These are phyloP conservation scores for Meyerozyma guilliermondii DNA, from an alignment of 1,139 yeast species.

Conservation along the genomic window DNA sequence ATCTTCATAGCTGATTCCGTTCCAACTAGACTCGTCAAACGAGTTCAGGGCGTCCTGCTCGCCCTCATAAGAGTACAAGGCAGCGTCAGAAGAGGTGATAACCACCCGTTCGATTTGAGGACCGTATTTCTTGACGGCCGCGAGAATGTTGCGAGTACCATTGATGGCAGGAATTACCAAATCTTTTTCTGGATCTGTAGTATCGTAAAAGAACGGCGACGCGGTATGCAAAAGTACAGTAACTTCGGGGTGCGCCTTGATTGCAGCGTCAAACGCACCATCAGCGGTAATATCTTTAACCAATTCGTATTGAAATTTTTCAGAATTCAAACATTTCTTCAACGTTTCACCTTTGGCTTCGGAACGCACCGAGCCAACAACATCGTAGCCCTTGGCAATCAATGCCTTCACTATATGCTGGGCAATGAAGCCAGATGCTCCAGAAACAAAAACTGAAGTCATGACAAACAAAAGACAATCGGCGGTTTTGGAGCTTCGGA, in stretches of 20 bases:
- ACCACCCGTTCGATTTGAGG: conserved; percentile 23
- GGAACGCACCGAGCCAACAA: conserved; percentile 34
- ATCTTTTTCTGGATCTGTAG: conserved; percentile 6
- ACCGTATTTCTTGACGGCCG: conserved; percentile 18
- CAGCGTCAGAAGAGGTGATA: conserved; percentile 24
- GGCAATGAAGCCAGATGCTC: conserved; percentile 40
- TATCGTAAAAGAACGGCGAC: conserved; percentile 11
- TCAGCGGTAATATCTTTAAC: conserved; percentile 22
- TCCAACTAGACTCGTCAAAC: conserved; percentile 38
- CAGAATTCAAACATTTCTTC: conserved; percentile 12
- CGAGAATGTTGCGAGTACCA: conserved; percentile 23
- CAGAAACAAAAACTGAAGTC: conserved; percentile 28
- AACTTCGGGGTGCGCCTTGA: conserved; percentile 23
- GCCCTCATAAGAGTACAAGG: conserved; percentile 30
- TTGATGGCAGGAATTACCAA: conserved; percentile 12
- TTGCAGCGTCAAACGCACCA: conserved; percentile 28
- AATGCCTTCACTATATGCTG: conserved; percentile 22
- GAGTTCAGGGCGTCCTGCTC: conserved; percentile 26
- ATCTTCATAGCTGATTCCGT: conserved; percentile 30
- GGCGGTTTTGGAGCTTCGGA: background rate
- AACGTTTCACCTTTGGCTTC: conserved; percentile 26
- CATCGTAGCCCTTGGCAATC: conserved; percentile 23
- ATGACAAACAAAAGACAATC: background rate
- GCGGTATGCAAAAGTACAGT: conserved; percentile 28
- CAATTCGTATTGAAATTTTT: conserved; percentile 22